phyloP scores from a whole-genome alignment of 1,284 basidiomycete genomes.

The Kwoniella shivajii region DNA sequence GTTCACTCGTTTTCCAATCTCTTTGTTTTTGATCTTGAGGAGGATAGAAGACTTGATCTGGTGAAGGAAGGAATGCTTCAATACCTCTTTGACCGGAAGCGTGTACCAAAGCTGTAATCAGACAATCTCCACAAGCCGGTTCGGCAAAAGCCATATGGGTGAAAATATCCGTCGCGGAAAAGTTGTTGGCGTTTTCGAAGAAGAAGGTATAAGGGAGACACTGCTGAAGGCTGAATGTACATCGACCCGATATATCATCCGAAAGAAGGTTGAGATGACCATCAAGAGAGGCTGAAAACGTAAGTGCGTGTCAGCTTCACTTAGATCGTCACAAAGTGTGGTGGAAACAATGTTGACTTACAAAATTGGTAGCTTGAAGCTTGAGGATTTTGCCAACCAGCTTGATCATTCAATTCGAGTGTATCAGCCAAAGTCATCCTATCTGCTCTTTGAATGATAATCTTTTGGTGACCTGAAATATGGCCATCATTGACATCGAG shows the following conservation, averaged over 20 bases:
- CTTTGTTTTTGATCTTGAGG: constrained; percentile 3
- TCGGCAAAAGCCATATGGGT: constrained; percentile 40
- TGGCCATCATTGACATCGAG: constrained; percentile 21
- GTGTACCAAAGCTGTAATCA: constrained; percentile 43
- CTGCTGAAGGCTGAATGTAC: constrained; percentile 29
- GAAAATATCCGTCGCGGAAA: constrained; percentile 39
- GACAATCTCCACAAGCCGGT: constrained; percentile 50
- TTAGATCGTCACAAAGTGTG: background rate
- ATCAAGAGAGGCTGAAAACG: constrained; percentile 34
- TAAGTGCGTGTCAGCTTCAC: background rate
- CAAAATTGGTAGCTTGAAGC: constrained; percentile 31
- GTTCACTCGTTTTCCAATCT: constrained; percentile 23
- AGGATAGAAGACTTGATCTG: constrained; percentile 20
- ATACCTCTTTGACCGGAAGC: constrained; percentile 47
- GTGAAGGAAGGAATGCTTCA: constrained; percentile 45
- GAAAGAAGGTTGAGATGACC: constrained; percentile 26
- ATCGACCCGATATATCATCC: constrained; percentile 10
- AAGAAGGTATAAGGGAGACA: constrained; percentile 42
- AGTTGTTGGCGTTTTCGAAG: constrained; percentile 5
- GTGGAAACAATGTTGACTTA: constrained; percentile 17
- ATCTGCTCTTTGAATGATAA: constrained; percentile 6
- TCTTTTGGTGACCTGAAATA: constrained; percentile 7
- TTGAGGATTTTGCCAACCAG: constrained; percentile 32
- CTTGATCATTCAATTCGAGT: constrained; percentile 18
- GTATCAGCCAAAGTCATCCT: constrained; percentile 36